These are phyloP conservation scores for Tardiomyces digboiensis DNA, from an alignment of 1,139 yeast species.

Conservation along the genomic window DNA sequence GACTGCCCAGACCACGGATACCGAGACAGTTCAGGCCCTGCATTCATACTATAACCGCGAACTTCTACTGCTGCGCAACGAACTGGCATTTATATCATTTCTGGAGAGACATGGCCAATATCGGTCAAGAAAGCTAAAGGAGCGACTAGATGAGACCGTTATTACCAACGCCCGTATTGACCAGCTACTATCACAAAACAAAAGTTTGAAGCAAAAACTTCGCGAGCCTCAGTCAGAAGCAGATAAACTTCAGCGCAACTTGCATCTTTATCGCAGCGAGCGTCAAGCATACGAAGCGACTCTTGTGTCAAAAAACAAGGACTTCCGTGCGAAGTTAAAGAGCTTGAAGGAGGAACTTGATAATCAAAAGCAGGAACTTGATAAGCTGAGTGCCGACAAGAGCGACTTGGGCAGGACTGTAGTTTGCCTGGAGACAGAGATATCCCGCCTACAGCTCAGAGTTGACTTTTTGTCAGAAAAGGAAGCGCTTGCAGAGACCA, in stretches of 20 bases:
- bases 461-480: conserved; percentile 4
- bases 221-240: conserved; percentile 22
- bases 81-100: conserved; percentile 51
- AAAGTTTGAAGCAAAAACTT: conserved; percentile 19
- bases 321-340: conserved; percentile 19
- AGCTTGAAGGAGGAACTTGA: conserved; percentile 19
- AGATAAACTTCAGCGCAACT: conserved; percentile 17
- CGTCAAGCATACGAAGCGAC: conserved; percentile 27
- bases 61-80: conserved; percentile 47
- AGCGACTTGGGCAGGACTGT: conserved; percentile 2
- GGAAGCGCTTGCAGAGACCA: neutral
- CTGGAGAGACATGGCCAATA: conserved; percentile 43
- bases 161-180: conserved; percentile 23
- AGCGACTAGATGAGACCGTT: conserved; percentile 27
- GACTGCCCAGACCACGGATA: neutral
- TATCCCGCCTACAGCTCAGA: conserved; percentile 5
- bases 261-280: conserved; percentile 22
- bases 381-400: conserved; percentile 1
- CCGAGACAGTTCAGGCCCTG: conserved; percentile 3
- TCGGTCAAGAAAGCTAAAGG: conserved; percentile 32
- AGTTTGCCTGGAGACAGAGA: conserved; percentile 3
- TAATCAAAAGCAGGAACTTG: conserved; percentile 7
- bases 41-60: conserved; percentile 40
- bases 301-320: conserved; percentile 25
- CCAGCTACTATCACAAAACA: conserved; percentile 21